Conservation (phyloP, 441 rosid genomes). For the Hura crepitans region DNA sequence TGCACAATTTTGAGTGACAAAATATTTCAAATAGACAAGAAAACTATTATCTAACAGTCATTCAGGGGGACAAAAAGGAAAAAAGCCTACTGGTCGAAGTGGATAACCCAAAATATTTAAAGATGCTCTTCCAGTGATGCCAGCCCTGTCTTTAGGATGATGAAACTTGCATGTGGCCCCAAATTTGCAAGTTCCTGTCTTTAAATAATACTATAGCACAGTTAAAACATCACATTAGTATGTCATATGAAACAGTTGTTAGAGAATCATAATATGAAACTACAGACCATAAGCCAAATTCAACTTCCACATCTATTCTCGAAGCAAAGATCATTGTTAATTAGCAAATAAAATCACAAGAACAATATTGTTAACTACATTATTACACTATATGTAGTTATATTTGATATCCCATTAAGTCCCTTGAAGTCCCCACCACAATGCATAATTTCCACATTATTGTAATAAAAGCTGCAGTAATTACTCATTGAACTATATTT, state of each 20-base stretch:
- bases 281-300: constrained; percentile 3
- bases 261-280: constrained; percentile 1
- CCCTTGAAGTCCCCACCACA: no score
- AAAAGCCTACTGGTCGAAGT: constrained; percentile 56
- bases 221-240: constrained; percentile 23
- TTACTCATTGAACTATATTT: no score
- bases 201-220: constrained; percentile 71
- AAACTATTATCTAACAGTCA: not conserved
- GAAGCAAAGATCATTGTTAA: constrained; percentile 17
- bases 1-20: not conserved
- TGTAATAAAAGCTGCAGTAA: no score
- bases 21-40: not conserved
- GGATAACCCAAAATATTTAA: constrained; percentile 77
- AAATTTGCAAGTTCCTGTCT: constrained; percentile 91
- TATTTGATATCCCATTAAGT: no score
- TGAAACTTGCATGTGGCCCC: constrained; percentile 98
- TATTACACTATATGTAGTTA: no score
- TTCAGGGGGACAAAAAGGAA: constrained; percentile 10
- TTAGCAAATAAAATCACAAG: no score
- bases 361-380: no score
- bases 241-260: not conserved
- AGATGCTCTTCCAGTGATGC: constrained; percentile 65
- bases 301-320: constrained; percentile 4
- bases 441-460: no score
- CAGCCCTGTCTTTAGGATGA: constrained; percentile 83